Percentiles rank a stretch among this genome's conserved stretches.
Conservation (phyloP, 306 rosid genomes). For the Trifolium dubium region DNA sequence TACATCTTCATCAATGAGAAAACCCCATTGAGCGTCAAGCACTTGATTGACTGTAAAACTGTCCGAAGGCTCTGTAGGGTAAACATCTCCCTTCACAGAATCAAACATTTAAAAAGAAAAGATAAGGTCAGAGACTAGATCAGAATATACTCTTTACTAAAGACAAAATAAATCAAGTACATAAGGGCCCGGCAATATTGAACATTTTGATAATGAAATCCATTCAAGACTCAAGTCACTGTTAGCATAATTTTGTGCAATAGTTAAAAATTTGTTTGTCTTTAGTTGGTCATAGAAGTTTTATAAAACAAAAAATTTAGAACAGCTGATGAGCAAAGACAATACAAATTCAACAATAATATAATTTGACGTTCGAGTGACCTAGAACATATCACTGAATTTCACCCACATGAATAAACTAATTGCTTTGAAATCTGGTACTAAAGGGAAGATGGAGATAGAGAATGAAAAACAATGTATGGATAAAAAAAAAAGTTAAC, state of each 20-base stretch:
- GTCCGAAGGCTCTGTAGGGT: constrained; percentile 78
- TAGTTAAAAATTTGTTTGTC: constrained; percentile 25
- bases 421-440: constrained; percentile 6
- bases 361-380: constrained; percentile 12
- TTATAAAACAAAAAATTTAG: constrained; percentile 12
- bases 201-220: constrained; percentile 23
- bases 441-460: constrained; percentile 1
- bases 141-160: constrained; percentile 18
- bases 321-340: constrained; percentile 28
- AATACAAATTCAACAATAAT: constrained; percentile 10
- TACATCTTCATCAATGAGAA: constrained; percentile 78
- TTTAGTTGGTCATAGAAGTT: constrained; percentile 10
- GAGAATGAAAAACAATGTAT: constrained; percentile 10
- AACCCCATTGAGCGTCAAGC: constrained; percentile 95
- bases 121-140: constrained; percentile 33
- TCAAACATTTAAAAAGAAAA: constrained; percentile 33
- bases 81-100: constrained; percentile 81
- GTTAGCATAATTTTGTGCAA: constrained; percentile 17
- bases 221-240: constrained; percentile 25
- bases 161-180: constrained; percentile 25
- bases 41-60: constrained; percentile 66
- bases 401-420: constrained; percentile 28
- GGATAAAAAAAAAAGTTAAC: not conserved
- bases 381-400: constrained; percentile 31
- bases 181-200: constrained; percentile 9